phyloP scores from a whole-genome alignment of 257 asterid genomes.

The Thymus quinquecostatus region DNA sequence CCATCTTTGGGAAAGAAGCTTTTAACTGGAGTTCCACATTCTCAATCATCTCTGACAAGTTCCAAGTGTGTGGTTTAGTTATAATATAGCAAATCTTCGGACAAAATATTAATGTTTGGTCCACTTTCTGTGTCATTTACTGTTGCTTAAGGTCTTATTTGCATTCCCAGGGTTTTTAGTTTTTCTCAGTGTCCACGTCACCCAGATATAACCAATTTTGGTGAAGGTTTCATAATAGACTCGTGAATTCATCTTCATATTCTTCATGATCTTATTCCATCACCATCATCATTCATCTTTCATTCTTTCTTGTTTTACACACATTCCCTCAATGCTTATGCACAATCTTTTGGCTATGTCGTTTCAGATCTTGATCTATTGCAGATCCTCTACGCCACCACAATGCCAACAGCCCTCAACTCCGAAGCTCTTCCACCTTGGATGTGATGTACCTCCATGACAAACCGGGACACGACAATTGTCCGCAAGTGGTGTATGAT shows the following conservation, averaged over 20 bases:
- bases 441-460: constrained; percentile 92
- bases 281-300: background rate
- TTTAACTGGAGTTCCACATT: background rate
- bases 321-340: background rate
- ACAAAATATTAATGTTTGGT: background rate
- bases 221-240: constrained; percentile 9
- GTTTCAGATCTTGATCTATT: constrained; percentile 75
- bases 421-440: constrained; percentile 75
- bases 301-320: background rate
- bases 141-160: background rate
- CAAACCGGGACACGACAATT: constrained; percentile 91
- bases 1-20: no score
- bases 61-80: constrained; percentile 4
- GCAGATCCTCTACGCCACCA: constrained; percentile 81
- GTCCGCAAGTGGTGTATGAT: constrained; percentile 89
- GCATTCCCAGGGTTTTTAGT: background rate
- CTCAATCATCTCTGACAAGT: background rate
- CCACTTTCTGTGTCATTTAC: background rate
- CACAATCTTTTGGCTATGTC: constrained; percentile 19
- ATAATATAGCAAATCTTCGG: background rate
- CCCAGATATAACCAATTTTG: background rate
- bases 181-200: background rate
- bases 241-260: background rate
- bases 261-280: background rate
- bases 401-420: constrained; percentile 63